phyloP scores from a whole-genome alignment of 768 basidiomycete genomes.

The Suillus subluteus region DNA sequence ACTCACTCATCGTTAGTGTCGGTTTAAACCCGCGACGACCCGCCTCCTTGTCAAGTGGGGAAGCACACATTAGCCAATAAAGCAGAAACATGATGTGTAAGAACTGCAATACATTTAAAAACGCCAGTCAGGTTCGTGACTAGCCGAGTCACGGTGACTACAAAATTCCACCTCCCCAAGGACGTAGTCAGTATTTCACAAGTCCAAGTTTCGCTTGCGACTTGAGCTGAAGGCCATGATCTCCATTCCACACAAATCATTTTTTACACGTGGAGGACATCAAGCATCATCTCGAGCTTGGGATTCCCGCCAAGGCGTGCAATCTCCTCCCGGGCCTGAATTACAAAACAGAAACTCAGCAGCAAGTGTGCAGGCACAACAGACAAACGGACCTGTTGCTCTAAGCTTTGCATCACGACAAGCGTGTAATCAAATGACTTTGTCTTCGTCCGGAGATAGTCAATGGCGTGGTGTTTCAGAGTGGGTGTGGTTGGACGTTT shows the following conservation, averaged over 20 bases:
- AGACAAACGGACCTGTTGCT: slow-evolving; percentile 49
- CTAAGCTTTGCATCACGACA: slow-evolving; percentile 65
- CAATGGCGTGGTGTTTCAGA: slow-evolving; percentile 79
- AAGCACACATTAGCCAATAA: neutral
- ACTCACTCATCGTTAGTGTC: neutral
- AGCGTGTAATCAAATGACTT: slow-evolving; percentile 87
- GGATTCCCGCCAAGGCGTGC: slow-evolving; percentile 75
- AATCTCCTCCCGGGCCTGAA: slow-evolving; percentile 64
- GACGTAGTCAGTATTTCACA: neutral
- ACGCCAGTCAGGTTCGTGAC: neutral
- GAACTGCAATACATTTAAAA: neutral
- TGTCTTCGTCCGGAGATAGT: slow-evolving; percentile 74
- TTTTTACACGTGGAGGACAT: slow-evolving; percentile 51
- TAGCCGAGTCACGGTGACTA: neutral
- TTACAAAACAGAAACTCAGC: slow-evolving; percentile 16
- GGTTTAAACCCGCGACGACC: neutral
- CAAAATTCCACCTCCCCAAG: neutral
- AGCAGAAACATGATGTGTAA: neutral
- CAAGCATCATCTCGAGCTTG: slow-evolving; percentile 60
- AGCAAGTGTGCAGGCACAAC: slow-evolving; percentile 33
- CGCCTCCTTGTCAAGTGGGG: neutral
- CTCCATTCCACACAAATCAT: slow-evolving; percentile 5
- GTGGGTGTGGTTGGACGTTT: slow-evolving; percentile 87
- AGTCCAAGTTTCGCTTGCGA: neutral
- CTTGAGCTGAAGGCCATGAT: neutral